These are phyloP conservation scores for Moesziomyces globuligerus DNA, from an alignment of 1,284 basidiomycete species.

Conservation along the genomic window DNA sequence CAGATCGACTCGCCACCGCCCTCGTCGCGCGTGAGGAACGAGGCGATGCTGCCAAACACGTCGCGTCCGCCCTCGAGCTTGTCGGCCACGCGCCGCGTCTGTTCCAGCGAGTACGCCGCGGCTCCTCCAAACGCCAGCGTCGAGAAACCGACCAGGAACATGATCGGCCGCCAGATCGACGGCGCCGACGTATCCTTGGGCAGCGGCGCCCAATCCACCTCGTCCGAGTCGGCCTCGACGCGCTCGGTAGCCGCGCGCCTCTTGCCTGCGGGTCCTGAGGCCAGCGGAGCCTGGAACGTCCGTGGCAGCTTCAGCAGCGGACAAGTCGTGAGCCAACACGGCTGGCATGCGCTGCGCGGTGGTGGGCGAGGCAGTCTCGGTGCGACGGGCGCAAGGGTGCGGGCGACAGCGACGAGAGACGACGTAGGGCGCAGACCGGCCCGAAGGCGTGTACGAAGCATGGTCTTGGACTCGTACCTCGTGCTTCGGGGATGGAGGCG, in stretches of 20 bases:
- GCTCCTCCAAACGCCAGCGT: conserved; percentile 25
- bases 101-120: conserved; percentile 27
- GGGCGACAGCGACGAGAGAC: no score
- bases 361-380: no score
- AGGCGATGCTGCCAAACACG: conserved; percentile 35
- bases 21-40: conserved; percentile 15
- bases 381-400: no score
- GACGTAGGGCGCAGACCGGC: no score
- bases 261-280: no score
- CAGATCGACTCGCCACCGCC: conserved; percentile 6
- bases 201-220: background rate
- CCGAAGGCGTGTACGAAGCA: no score
- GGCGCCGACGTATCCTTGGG: conserved; percentile 6
- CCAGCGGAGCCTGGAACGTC: no score
- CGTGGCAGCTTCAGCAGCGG: no score
- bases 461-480: no score
- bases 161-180: conserved; percentile 19
- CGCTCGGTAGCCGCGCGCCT: background rate
- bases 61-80: conserved; percentile 11
- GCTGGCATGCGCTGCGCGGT: no score
- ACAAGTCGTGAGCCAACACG: no score
- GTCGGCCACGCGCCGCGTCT: conserved; percentile 20
- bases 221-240: background rate
- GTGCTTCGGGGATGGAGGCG: no score
- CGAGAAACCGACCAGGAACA: conserved; percentile 35